These are phyloP conservation scores for Boletus mariae DNA, from an alignment of 1,284 basidiomycete species.

Conservation along the genomic window DNA sequence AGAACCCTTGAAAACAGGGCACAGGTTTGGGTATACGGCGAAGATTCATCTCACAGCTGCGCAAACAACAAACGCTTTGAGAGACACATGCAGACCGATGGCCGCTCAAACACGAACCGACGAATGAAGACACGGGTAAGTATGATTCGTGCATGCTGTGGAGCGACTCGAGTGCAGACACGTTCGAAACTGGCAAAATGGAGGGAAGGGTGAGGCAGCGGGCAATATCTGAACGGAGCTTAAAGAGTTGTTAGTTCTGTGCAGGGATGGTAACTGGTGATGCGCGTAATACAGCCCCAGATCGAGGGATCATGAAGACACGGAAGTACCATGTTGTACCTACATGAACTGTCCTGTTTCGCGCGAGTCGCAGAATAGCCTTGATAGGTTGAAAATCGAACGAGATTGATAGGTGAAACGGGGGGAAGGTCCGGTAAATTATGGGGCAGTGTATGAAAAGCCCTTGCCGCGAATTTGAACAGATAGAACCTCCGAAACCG, in stretches of 20 bases:
- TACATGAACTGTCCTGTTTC: constrained; percentile 4
- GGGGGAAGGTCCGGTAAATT: constrained; percentile 5
- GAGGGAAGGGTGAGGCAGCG: constrained; percentile 25
- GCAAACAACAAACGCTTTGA: constrained; percentile 14
- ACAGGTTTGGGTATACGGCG: constrained; percentile 12
- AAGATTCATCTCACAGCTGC: constrained; percentile 29
- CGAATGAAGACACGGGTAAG: constrained; percentile 6
- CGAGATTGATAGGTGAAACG: constrained; percentile 7
- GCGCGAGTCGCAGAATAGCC: constrained; percentile 19
- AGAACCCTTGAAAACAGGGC: constrained; percentile 9
- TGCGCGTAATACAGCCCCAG: constrained; percentile 6
- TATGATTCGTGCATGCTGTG: constrained; percentile 9
- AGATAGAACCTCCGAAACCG: constrained; percentile 13
- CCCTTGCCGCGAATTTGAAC: constrained; percentile 21
- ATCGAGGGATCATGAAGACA: constrained; percentile 8
- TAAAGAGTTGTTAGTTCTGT: constrained; percentile 17
- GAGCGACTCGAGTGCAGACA: constrained; percentile 11
- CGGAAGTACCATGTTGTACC: constrained; percentile 11
- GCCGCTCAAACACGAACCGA: constrained; percentile 6
- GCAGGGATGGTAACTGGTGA: constrained; percentile 9
- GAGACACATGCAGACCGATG: constrained; percentile 3
- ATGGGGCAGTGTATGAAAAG: constrained; percentile 22
- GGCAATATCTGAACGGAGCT: constrained; percentile 25
- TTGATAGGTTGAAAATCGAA: constrained; percentile 9
- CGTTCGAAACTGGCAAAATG: constrained; percentile 14